These are phyloP conservation scores for Carex myosuroides DNA, from an alignment of 176 grass and related monocot species.

Conservation along the genomic window DNA sequence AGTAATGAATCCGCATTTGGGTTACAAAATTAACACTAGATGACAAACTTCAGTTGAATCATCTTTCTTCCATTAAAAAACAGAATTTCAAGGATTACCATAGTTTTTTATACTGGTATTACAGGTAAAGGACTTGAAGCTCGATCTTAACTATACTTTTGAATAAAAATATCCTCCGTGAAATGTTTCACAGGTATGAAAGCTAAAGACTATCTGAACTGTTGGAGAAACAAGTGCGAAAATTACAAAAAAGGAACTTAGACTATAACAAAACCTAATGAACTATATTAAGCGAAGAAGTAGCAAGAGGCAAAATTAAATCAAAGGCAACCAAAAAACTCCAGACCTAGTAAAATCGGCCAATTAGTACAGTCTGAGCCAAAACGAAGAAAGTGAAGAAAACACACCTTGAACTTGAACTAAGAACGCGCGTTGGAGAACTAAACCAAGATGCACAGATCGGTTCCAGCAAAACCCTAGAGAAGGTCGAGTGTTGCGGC, in stretches of 20 bases:
- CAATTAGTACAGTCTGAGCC: too few species aligned
- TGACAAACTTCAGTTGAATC: background rate
- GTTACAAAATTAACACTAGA: background rate
- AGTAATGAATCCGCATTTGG: background rate
- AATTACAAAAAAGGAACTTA: too few species aligned
- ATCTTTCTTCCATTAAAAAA: background rate
- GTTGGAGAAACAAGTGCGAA: background rate
- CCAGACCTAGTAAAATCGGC: background rate
- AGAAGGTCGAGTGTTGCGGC: slow-evolving; percentile 4
- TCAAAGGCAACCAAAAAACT: background rate
- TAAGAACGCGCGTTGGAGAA: background rate
- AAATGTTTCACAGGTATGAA: background rate
- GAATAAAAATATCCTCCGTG: background rate
- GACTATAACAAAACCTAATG: background rate
- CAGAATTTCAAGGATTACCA: background rate
- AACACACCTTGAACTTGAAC: background rate
- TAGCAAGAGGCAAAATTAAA: background rate
- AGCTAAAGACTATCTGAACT: background rate
- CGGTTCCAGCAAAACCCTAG: slow-evolving; percentile 5
- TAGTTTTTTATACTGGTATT: background rate
- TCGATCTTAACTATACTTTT: background rate
- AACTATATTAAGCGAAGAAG: background rate
- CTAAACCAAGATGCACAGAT: background rate
- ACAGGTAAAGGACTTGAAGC: background rate
- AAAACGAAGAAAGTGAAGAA: background rate